These are phyloP conservation scores for Chalara sp. DNA, from an alignment of 2,329 filamentous ascomycete species.

Conservation along the genomic window DNA sequence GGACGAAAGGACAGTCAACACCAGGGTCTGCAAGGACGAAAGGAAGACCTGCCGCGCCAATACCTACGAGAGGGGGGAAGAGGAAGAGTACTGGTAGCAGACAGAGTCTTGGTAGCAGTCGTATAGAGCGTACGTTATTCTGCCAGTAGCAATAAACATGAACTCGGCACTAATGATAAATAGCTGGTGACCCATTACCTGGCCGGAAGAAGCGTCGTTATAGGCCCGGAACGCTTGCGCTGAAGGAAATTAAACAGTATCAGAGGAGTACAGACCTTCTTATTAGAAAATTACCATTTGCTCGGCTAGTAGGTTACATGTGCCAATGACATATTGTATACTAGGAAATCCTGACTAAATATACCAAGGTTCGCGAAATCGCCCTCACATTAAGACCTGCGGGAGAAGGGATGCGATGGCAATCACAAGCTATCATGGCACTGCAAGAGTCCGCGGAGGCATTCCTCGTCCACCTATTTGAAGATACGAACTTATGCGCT, in stretches of 20 bases:
- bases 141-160: background rate
- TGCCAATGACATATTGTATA: background rate
- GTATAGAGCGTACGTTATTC: slow-evolving; percentile 5
- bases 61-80: background rate
- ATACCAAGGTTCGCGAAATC: slow-evolving; percentile 59
- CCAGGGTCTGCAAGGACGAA: background rate
- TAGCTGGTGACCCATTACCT: slow-evolving; percentile 69
- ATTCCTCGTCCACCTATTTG: slow-evolving; percentile 92
- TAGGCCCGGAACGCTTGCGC: slow-evolving; percentile 73
- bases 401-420: slow-evolving; percentile 78
- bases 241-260: slow-evolving; percentile 86
- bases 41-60: background rate
- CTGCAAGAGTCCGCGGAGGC: slow-evolving; percentile 95
- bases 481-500: slow-evolving; percentile 91
- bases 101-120: background rate
- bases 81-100: background rate
- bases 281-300: slow-evolving; percentile 73
- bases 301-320: slow-evolving; percentile 53
- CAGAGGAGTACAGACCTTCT: slow-evolving; percentile 86
- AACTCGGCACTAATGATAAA: background rate
- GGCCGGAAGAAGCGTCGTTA: slow-evolving; percentile 57
- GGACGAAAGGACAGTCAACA: background rate
- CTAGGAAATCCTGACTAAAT: slow-evolving; percentile 1
- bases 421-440: slow-evolving; percentile 88
- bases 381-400: slow-evolving; percentile 55